Evolutionary conservation across 495 filamentous ascomycete genomes (phyloP).

Genomic region (Hypomontagnella submonticulosa): DNA sequence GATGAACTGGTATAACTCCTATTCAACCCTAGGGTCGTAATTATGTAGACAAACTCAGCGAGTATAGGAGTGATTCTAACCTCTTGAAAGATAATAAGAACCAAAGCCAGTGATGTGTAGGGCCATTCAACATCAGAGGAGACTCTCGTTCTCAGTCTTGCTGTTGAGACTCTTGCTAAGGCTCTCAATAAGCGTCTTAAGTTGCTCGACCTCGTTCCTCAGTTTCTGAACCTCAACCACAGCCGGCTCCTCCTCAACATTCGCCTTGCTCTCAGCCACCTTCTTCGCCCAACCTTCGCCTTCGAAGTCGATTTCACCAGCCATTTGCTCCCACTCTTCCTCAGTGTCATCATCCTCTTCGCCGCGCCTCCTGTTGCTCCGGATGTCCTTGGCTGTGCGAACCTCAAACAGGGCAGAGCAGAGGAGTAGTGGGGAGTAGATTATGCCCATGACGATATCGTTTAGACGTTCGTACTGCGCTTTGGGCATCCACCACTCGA

Average conservation of each 20-base stretch:
- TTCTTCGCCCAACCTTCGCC: slow-evolving; percentile 81
- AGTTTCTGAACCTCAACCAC: slow-evolving; percentile 75
- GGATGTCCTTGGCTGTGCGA: slow-evolving; percentile 72
- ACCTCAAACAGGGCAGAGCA: slow-evolving; percentile 82
- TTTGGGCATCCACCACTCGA: slow-evolving; percentile 94
- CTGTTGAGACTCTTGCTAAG: slow-evolving; percentile 19
- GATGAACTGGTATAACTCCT: slow-evolving; percentile 3
- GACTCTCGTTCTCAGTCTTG: slow-evolving; percentile 23
- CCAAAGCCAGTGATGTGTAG: not conserved
- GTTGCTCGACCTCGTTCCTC: slow-evolving; percentile 71
- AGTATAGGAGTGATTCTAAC: not conserved
- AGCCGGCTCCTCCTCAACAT: slow-evolving; percentile 78
- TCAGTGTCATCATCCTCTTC: slow-evolving; percentile 90
- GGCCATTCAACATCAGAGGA: slow-evolving; percentile 9
- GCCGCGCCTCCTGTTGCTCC: slow-evolving; percentile 75
- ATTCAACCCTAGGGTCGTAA: slow-evolving; percentile 1
- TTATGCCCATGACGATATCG: slow-evolving; percentile 82
- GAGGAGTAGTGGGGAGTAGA: slow-evolving; percentile 87
- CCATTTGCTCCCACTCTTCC: slow-evolving; percentile 94
- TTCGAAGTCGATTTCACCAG: slow-evolving; percentile 77
- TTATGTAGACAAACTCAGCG: not conserved
- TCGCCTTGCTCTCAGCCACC: slow-evolving; percentile 76
- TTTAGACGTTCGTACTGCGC: slow-evolving; percentile 79
- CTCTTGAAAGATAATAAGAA: slow-evolving; percentile 1
- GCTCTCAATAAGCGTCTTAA: slow-evolving; percentile 60